Percentiles rank a stretch among this genome's conserved stretches.
These are phyloP conservation scores for Thalassiosira profunda DNA, from an alignment of 108 stramenopile genomes.

Conservation along the genomic window DNA sequence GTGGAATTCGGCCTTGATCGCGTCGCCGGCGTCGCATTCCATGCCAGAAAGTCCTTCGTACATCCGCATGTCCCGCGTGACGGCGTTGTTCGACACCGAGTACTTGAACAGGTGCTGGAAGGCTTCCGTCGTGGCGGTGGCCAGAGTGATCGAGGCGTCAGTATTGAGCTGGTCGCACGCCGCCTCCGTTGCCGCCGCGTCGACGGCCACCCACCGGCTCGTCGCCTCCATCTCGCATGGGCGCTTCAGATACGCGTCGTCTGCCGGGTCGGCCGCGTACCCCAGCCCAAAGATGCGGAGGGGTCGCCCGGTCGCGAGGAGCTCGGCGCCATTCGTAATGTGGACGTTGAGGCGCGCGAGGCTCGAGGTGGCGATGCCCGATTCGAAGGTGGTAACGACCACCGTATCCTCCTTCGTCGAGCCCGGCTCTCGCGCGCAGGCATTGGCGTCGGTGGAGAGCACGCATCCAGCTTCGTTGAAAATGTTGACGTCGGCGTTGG, in stretches of 20 bases:
- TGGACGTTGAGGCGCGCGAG: too few species aligned
- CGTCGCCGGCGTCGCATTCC: conserved; percentile 2
- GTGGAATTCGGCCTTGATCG: conserved; percentile 5
- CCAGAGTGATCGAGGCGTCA: not conserved
- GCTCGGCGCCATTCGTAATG: too few species aligned
- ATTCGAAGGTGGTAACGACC: conserved; percentile 14
- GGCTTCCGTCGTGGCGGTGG: not conserved
- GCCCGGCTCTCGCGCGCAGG: conserved; percentile 8
- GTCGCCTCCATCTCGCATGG: not conserved
- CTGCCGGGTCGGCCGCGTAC: too few species aligned
- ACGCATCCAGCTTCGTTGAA: conserved; percentile 18
- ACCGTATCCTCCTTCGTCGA: conserved; percentile 15
- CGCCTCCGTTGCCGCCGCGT: not conserved
- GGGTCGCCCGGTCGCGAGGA: too few species aligned
- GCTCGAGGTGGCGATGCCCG: too few species aligned
- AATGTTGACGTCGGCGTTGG: conserved; percentile 17
- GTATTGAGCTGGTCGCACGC: conserved; percentile 3
- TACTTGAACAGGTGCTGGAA: conserved; percentile 14
- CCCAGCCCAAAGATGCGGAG: too few species aligned
- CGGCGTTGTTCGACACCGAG: not conserved
- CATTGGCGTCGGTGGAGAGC: conserved; percentile 12
- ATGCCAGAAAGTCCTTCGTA: conserved; percentile 11
- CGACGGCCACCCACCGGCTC: conserved; percentile 12
- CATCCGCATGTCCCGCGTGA: conserved; percentile 8
- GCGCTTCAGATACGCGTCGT: too few species aligned